Conservation (phyloP, 192 early-diverging fungal genomes). For the Phlyctochytrium arcticum region DNA sequence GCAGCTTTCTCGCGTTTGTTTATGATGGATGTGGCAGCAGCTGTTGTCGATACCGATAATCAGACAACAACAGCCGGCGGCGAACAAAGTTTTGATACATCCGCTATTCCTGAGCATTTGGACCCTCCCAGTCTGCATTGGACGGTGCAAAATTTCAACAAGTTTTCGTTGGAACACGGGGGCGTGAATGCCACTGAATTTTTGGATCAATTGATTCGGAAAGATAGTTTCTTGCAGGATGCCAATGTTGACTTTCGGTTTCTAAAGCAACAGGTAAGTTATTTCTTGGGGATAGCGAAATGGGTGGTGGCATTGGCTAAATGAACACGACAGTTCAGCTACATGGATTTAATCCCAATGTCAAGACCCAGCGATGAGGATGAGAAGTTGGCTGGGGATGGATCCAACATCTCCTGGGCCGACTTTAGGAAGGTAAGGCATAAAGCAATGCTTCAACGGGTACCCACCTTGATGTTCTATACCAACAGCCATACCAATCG, state of each 20-base stretch:
- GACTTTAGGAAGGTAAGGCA: not conserved
- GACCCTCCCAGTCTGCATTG: slow-evolving; percentile 20
- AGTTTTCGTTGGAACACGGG: not conserved
- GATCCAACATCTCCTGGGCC: not conserved
- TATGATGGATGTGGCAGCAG: slow-evolving; percentile 20
- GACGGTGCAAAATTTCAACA: slow-evolving; percentile 28
- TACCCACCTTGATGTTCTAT: not conserved
- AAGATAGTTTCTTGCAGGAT: slow-evolving; percentile 21
- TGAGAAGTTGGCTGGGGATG: slow-evolving; percentile 12
- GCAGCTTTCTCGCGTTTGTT: slow-evolving; percentile 22
- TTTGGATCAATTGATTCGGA: slow-evolving; percentile 20
- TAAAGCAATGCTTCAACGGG: not conserved
- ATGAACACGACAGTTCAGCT: slow-evolving; percentile 1
- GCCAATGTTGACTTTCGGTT: slow-evolving; percentile 18
- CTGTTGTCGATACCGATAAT: not conserved
- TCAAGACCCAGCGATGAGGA: slow-evolving; percentile 23
- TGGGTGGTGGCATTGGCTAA: not conserved
- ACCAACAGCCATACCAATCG: not conserved
- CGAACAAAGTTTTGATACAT: not conserved
- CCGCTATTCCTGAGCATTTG: slow-evolving; percentile 9
- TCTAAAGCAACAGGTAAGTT: slow-evolving; percentile 10
- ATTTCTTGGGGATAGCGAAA: not conserved
- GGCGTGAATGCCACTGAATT: slow-evolving; percentile 12
- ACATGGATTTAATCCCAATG: slow-evolving; percentile 9
- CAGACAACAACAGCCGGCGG: not conserved